Percentiles rank a stretch among this genome's conserved stretches.
Evolutionary conservation across 768 basidiomycete species (phyloP).

Genomic region (Mycena metata): DNA sequence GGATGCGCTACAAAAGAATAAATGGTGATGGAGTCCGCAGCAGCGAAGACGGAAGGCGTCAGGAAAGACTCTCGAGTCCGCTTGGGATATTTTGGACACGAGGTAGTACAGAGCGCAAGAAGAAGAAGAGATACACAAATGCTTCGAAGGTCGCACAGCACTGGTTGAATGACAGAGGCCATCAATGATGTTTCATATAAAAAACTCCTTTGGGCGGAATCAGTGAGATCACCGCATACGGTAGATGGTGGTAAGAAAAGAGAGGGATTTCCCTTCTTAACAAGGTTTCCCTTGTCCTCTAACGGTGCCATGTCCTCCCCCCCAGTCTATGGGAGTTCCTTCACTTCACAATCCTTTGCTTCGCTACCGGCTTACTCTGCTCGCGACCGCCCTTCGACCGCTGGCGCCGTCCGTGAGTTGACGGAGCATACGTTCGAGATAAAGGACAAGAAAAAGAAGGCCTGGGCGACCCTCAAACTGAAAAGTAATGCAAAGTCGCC

Average conservation of each 20-base stretch:
- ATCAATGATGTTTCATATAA: slow-evolving; percentile 5
- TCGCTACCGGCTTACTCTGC: slow-evolving; percentile 35
- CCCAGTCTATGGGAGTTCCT: slow-evolving; percentile 30
- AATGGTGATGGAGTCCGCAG: too few relatives aligned
- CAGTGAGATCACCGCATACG: too few relatives aligned
- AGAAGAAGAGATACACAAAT: too few relatives aligned
- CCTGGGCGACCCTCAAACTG: slow-evolving; percentile 38
- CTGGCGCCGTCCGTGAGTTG: slow-evolving; percentile 24
- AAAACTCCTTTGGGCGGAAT: slow-evolving; percentile 10
- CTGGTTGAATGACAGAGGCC: neutral
- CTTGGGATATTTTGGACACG: too few relatives aligned
- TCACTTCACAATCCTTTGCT: slow-evolving; percentile 30
- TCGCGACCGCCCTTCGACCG: slow-evolving; percentile 29
- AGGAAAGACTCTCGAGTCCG: too few relatives aligned
- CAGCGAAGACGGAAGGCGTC: too few relatives aligned
- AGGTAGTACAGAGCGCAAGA: too few relatives aligned
- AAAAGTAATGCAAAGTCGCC: slow-evolving; percentile 28
- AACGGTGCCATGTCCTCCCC: slow-evolving; percentile 29
- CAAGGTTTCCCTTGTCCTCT: slow-evolving; percentile 25
- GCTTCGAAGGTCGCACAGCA: too few relatives aligned
- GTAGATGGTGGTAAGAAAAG: too few relatives aligned
- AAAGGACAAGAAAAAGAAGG: slow-evolving; percentile 37
- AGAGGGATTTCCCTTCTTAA: too few relatives aligned
- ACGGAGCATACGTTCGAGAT: slow-evolving; percentile 37
- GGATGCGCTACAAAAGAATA: too few relatives aligned